These are phyloP conservation scores for Fragaria ananassa DNA, from an alignment of 306 rosid species.

Conservation along the genomic window DNA sequence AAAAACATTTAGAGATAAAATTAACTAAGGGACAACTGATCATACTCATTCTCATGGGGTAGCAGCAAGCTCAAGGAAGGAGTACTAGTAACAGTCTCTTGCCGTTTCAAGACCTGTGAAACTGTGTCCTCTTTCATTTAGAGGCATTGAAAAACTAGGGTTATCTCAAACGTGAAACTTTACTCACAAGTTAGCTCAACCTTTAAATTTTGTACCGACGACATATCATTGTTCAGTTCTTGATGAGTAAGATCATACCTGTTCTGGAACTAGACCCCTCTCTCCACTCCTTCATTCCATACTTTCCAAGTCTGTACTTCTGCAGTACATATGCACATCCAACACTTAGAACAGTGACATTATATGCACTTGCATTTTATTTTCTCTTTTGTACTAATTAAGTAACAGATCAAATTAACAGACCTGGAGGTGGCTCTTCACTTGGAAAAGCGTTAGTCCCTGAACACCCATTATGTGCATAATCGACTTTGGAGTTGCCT, in stretches of 20 bases:
- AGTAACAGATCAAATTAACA: background rate
- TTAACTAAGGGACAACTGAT: background rate
- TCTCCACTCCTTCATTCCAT: constrained; percentile 16
- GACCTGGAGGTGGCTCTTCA: constrained; percentile 33
- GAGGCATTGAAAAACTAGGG: constrained; percentile 7
- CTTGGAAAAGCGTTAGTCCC: constrained; percentile 18
- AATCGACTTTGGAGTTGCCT: constrained; percentile 21
- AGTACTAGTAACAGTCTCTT: background rate
- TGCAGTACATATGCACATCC: background rate
- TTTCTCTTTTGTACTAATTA: background rate
- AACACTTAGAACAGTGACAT: background rate
- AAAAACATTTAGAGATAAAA: background rate
- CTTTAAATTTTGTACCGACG: background rate
- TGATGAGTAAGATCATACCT: background rate
- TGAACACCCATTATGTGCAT: constrained; percentile 16
- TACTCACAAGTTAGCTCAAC: background rate
- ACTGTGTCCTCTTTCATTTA: background rate
- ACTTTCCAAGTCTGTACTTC: constrained; percentile 28
- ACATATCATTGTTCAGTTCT: background rate
- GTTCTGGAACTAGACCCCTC: background rate
- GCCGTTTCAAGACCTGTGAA: constrained; percentile 1
- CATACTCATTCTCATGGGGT: constrained; percentile 14
- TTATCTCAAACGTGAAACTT: constrained; percentile 4
- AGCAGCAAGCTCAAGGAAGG: background rate
- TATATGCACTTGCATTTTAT: background rate